phyloP scores from a whole-genome alignment of 1,284 basidiomycete species.

The Cryptococcus sp. region DNA sequence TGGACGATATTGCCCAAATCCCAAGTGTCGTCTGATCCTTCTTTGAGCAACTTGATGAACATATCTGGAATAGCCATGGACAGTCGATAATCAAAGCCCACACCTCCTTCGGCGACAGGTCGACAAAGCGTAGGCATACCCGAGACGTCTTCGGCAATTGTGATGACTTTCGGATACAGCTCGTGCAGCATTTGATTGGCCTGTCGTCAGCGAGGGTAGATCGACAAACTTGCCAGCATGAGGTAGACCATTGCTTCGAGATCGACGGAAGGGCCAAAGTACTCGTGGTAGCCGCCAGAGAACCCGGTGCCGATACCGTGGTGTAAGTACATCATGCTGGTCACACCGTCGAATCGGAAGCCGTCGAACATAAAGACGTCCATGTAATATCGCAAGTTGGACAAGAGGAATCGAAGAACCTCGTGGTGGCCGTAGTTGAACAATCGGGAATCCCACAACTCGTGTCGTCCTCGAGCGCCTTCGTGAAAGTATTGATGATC shows the following conservation, averaged over 20 bases:
- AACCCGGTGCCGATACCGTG: conserved; percentile 97
- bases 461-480: conserved; percentile 81
- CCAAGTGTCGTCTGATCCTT: conserved; percentile 83
- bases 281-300: conserved; percentile 93
- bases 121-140: conserved; percentile 94
- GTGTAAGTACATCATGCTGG: conserved; percentile 97
- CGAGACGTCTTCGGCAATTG: conserved; percentile 93
- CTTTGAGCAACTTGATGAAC: conserved; percentile 99
- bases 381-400: conserved; percentile 91
- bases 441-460: conserved; percentile 88
- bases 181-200: conserved; percentile 86
- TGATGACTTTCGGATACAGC: conserved; percentile 72
- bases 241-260: conserved; percentile 88
- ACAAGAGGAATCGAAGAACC: conserved; percentile 87
- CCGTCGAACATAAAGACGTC: conserved; percentile 95
- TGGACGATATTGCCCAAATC: conserved; percentile 79
- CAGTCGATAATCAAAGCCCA: conserved; percentile 95
- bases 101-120: conserved; percentile 72
- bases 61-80: conserved; percentile 99
- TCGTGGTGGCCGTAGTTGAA: conserved; percentile 97
- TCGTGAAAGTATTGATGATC: conserved; percentile 98
- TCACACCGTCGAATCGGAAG: conserved; percentile 97
- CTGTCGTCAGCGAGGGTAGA: conserved; percentile 47
- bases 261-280: conserved; percentile 82
- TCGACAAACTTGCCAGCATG: conserved; percentile 72